Percentiles rank a stretch among this genome's conserved stretches.
Evolutionary conservation across 2,329 filamentous ascomycete genomes (phyloP).

Genomic region (Elsinoe batatas): DNA sequence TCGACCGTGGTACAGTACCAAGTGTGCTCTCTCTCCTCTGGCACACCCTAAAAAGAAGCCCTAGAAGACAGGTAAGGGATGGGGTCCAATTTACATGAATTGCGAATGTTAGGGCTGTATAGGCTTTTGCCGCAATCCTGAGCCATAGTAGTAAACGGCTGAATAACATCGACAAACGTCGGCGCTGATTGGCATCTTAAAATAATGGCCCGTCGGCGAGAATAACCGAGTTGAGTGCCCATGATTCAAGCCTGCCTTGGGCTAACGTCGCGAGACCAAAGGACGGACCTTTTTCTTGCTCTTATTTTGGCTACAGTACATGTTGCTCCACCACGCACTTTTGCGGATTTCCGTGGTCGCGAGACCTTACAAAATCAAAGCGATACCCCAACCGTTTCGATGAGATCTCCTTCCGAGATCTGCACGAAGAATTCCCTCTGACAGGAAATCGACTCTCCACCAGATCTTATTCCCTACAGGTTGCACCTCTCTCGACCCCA

Average conservation of each 20-base stretch:
- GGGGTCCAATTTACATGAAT: too few species aligned
- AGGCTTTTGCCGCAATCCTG: too few species aligned
- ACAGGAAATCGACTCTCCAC: neutral
- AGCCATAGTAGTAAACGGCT: too few species aligned
- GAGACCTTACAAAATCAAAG: neutral
- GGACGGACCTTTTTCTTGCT: neutral
- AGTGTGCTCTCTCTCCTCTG: too few species aligned
- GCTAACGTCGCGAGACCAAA: conserved; percentile 2
- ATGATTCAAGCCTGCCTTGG: conserved; percentile 1
- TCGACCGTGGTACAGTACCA: too few species aligned
- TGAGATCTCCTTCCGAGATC: neutral
- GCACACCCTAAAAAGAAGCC: too few species aligned
- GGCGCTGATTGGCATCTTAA: neutral
- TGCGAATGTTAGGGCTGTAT: too few species aligned
- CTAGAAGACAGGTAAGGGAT: too few species aligned
- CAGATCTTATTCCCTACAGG: too few species aligned
- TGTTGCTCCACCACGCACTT: neutral
- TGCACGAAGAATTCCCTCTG: neutral
- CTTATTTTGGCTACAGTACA: neutral
- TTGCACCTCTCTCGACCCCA: too few species aligned
- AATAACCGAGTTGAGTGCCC: neutral
- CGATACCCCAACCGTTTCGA: neutral
- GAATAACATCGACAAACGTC: neutral
- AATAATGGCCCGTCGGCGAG: too few species aligned
- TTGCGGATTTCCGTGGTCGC: neutral